phyloP scores from a whole-genome alignment of 768 basidiomycete genomes.

The Sporobolomyces roseus region DNA sequence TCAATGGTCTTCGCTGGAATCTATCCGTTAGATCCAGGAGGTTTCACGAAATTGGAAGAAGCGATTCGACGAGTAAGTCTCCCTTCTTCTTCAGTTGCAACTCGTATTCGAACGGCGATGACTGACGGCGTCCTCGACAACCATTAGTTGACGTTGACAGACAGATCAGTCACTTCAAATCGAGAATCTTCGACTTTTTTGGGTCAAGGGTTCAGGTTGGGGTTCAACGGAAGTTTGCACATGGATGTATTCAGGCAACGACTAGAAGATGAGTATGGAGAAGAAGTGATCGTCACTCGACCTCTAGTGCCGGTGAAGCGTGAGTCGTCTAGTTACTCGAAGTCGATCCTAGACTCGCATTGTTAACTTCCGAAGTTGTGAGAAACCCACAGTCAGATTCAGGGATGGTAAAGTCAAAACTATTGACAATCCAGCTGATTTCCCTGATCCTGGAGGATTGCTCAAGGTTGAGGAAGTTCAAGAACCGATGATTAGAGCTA shows the following conservation, averaged over 20 bases:
- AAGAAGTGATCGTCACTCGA: slow-evolving; percentile 85
- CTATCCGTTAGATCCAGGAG: slow-evolving; percentile 84
- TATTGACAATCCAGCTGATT: slow-evolving; percentile 91
- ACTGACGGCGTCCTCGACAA: neutral
- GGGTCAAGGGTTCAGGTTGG: slow-evolving; percentile 89
- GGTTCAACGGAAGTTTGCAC: slow-evolving; percentile 91
- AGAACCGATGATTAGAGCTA: slow-evolving; percentile 88
- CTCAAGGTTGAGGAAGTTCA: slow-evolving; percentile 65
- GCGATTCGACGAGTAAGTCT: slow-evolving; percentile 75
- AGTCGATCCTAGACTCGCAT: too few relatives aligned
- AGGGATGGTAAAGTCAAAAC: slow-evolving; percentile 59
- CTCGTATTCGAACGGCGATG: too few relatives aligned
- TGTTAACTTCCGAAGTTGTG: neutral
- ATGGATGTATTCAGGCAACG: slow-evolving; percentile 96
- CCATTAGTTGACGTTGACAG: slow-evolving; percentile 70
- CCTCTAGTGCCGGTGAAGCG: slow-evolving; percentile 93
- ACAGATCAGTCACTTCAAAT: slow-evolving; percentile 82
- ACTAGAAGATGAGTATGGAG: slow-evolving; percentile 92
- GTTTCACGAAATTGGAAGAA: slow-evolving; percentile 92
- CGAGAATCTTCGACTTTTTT: slow-evolving; percentile 89
- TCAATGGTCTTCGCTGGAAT: slow-evolving; percentile 82
- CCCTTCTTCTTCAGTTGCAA: neutral
- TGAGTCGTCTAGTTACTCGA: slow-evolving; percentile 46
- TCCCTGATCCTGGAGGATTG: slow-evolving; percentile 74
- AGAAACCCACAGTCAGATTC: slow-evolving; percentile 65